Evolutionary conservation across 257 asterid species (phyloP), one percentile per base, ranked within the genome.

Genomic region (Solanum etuberosum): DNA sequence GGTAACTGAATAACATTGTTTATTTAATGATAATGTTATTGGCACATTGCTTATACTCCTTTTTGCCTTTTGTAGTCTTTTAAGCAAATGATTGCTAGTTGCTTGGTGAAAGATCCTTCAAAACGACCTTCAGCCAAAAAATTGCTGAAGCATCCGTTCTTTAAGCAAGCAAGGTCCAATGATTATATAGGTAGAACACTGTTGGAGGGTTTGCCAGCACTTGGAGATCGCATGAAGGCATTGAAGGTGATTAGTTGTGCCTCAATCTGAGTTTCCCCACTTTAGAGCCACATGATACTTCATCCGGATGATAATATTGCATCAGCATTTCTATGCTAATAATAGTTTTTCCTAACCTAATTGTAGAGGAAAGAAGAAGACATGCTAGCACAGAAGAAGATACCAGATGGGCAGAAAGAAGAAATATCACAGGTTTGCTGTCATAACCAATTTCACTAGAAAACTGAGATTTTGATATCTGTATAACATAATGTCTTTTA

Each of bases 31-130:
- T 20, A 20, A 81, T 81, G 38, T 84, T 86, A 48, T 81, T 81
- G 40, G 68, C 31, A 20, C 20, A 2, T 32, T 29, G 42, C 37
- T 81, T 48, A 81, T 12, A 48, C 85, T 81, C 27, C 20, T 48
- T 46, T 76, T 81, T 48, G 40, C 43, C 85, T 48, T 85, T 18
- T 65, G 85, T 90, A 97, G 99, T 95, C 98, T 73, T 97, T 95
- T 89, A 96, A 94, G 94, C 97, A 97, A 93, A 97, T 97, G 99
- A 96, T 91, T 89, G 99, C 98, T 87, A 95, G 98, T 90, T 97
- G 99, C 90, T 93, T 97, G 93, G 99, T 96, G 86, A 97, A 97
- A 94, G 99, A 97, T 91, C 99, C 99, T 91, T 90, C 93, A 73
- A 96, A 94, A 93, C 93, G 99, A 85, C 99, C 99, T 81, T 91